Percentiles rank a stretch among this genome's conserved stretches.
These are phyloP conservation scores for Agapanthus africanus DNA, from an alignment of 106 monocot genomes.

Conservation along the genomic window DNA sequence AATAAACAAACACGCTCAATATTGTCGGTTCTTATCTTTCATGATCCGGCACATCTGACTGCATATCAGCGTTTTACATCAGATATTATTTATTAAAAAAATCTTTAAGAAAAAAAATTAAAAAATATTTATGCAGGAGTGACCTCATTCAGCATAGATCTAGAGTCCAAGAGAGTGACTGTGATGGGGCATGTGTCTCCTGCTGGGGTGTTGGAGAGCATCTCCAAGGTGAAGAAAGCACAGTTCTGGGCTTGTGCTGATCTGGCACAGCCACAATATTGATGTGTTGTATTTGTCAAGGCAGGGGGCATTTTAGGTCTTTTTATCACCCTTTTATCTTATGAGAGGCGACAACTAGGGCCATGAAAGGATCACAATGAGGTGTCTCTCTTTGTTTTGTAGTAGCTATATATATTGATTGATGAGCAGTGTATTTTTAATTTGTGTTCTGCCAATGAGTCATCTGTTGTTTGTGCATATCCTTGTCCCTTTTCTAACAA, in stretches of 20 bases:
- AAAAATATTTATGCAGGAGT: slow-evolving; percentile 44
- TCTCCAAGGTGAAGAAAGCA: slow-evolving; percentile 98
- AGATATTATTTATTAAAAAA: too few species aligned
- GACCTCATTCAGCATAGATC: slow-evolving; percentile 93
- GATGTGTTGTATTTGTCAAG: background rate
- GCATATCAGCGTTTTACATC: too few species aligned
- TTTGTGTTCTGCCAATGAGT: too few species aligned
- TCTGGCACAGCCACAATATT: too few species aligned
- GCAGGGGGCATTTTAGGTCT: background rate
- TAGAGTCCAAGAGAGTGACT: slow-evolving; percentile 92
- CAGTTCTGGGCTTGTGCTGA: slow-evolving; percentile 63
- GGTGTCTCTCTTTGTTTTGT: slow-evolving; percentile 1
- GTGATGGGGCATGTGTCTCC: slow-evolving; percentile 98
- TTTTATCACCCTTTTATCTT: background rate
- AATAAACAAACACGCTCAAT: too few species aligned
- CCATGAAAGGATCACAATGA: background rate
- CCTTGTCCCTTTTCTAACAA: too few species aligned
- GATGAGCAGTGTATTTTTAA: too few species aligned
- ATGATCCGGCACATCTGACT: too few species aligned
- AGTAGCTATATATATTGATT: background rate
- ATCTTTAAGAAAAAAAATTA: background rate
- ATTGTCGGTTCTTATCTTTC: too few species aligned
- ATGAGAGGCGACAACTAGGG: background rate
- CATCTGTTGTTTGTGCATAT: too few species aligned
- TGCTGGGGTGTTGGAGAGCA: slow-evolving; percentile 83